phyloP scores from a whole-genome alignment of 2,329 filamentous ascomycete species.

The Ceratocystis diversiconidia region DNA sequence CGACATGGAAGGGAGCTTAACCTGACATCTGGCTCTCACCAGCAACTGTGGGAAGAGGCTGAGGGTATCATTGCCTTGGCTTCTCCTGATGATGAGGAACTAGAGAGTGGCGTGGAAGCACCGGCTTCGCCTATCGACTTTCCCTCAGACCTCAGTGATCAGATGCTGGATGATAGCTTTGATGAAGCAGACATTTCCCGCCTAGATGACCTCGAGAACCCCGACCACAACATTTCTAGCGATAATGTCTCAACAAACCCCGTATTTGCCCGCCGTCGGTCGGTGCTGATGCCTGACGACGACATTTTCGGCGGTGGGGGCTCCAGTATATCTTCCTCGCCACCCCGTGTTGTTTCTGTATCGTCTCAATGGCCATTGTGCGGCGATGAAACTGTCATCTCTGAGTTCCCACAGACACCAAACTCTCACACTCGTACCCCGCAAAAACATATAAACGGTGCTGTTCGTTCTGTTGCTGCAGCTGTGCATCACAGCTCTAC shows the following conservation, averaged over 20 bases:
- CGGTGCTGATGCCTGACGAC: slow-evolving; percentile 51
- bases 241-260: not conserved
- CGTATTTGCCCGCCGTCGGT: slow-evolving; percentile 33
- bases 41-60: slow-evolving; percentile 60
- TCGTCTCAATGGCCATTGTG: slow-evolving; percentile 13
- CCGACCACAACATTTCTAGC: not conserved
- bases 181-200: slow-evolving; percentile 5
- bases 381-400: slow-evolving; percentile 9
- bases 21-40: slow-evolving; percentile 45
- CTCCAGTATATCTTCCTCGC: slow-evolving; percentile 11
- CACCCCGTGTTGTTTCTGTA: slow-evolving; percentile 2
- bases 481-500: slow-evolving; percentile 44
- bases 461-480: slow-evolving; percentile 49
- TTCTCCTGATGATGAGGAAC: slow-evolving; percentile 49
- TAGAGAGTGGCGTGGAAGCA: slow-evolving; percentile 29
- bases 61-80: slow-evolving; percentile 81
- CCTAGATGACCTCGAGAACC: slow-evolving; percentile 8
- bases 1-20: slow-evolving; percentile 54
- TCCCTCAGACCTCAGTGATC: slow-evolving; percentile 30
- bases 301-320: slow-evolving; percentile 45
- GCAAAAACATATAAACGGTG: slow-evolving; percentile 31
- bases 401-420: slow-evolving; percentile 27
- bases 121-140: slow-evolving; percentile 30
- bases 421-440: slow-evolving; percentile 19
- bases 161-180: slow-evolving; percentile 24